Percentiles rank a stretch among this genome's conserved stretches.
phyloP scores from a whole-genome alignment of 805 yeast genomes.

The Nakazawaea populi region DNA sequence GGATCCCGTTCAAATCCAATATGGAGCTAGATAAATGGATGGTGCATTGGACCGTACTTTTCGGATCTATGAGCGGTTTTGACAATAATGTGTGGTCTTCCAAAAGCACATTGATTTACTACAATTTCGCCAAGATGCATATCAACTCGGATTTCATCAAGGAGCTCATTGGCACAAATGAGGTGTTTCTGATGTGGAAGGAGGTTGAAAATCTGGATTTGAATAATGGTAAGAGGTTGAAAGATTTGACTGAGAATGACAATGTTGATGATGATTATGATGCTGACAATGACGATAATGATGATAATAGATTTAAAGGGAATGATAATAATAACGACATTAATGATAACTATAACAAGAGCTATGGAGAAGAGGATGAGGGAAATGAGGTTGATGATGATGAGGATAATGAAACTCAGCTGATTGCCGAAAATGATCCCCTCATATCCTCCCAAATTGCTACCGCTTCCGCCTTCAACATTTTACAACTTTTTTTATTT shows the following conservation, averaged over 20 bases:
- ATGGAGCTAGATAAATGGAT: conserved; percentile 70
- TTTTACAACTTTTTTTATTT: conserved; percentile 49
- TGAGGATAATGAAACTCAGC: conserved; percentile 15
- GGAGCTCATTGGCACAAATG: conserved; percentile 38
- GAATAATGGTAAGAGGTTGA: conserved; percentile 26
- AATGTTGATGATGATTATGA: not conserved
- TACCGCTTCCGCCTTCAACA: conserved; percentile 55
- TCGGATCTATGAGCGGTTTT: conserved; percentile 46
- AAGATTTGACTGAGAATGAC: not conserved
- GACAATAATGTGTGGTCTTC: conserved; percentile 55
- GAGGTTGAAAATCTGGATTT: conserved; percentile 14
- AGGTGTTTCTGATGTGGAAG: conserved; percentile 10
- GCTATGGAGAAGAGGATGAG: conserved; percentile 5
- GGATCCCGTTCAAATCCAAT: conserved; percentile 63
- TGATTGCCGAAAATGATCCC: conserved; percentile 20
- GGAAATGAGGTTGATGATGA: conserved; percentile 12
- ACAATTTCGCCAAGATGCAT: conserved; percentile 72
- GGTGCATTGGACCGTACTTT: conserved; percentile 72
- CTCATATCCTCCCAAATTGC: conserved; percentile 40
- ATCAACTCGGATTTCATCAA: conserved; percentile 43
- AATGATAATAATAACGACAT: conserved; percentile 10
- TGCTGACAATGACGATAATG: not conserved
- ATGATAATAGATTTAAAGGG: not conserved
- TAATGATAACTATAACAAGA: conserved; percentile 9
- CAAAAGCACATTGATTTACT: conserved; percentile 62